Evolutionary conservation across 1,284 basidiomycete species (phyloP), one percentile per base, ranked within the genome.

Genomic region (Apiotrichum laibachii): DNA sequence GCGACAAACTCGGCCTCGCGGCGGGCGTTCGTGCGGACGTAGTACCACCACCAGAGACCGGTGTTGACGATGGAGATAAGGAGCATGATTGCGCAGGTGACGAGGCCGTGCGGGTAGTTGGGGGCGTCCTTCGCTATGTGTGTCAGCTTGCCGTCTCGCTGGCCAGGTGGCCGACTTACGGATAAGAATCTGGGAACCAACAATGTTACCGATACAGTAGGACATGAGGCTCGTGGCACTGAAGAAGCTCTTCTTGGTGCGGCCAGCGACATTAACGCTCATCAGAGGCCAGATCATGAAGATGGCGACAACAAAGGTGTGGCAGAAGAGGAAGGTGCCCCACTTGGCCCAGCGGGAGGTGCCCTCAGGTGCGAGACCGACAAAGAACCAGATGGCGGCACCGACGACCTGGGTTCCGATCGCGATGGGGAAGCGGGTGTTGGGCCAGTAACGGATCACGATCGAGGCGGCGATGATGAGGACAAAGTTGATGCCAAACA

Each of bases 221-320:
- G 56, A 61, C 54, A 70, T 62, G n/a, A 66, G 51, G 5, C 16
- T 55, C 0, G 43, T 56, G 16, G 57, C 66, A 6, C 47, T 47
- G 35, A 68, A 54, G 49, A 65, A 67, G 12, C 64, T 59, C 62
- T 71, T 71, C 63, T 71, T 71, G 47, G 68, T 71, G 33, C 70
- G 60, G 6, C 70, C 70, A 37, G 68, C 70, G 37, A 64, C 61
- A 53, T 72, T 72, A 57, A 67, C 44, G 10, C 62, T 54, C 54
- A 72, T 62, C 37, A 72, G 63, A 1, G 71, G 62, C 71, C 70
- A 71, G 19, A 65, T 42, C n/a, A 68, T 48, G 60, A 72, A 71
- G 4, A 67, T 66, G 11, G 65, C 42, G 46, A 63, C 53, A 6
- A 63, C 56, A 52, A 63, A 63, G 16, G 60, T 18, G 50, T 45